A percentile compares a stretch with the other conserved stretches of the same genome.
phyloP scores from a whole-genome alignment of 495 filamentous ascomycete genomes.

The Extremus antarcticus region DNA sequence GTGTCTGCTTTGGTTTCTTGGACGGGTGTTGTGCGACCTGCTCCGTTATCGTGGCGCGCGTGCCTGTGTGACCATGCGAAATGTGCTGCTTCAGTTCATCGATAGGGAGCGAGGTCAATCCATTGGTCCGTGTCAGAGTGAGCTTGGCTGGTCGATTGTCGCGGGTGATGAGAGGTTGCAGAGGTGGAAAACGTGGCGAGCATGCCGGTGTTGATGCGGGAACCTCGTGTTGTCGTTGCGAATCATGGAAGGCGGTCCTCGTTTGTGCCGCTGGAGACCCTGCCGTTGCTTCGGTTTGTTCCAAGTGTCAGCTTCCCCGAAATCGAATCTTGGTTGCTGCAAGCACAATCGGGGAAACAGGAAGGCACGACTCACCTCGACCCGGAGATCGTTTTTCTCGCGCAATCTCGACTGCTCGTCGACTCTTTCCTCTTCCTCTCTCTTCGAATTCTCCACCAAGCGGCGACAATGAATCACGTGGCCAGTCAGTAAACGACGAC shows the following conservation, averaged over 20 bases:
- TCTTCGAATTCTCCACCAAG: neutral
- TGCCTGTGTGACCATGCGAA: constrained; percentile 8
- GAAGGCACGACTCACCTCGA: neutral
- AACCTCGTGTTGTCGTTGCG: neutral
- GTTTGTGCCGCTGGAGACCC: neutral
- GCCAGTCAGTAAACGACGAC: neutral
- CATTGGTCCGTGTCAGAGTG: constrained; percentile 10
- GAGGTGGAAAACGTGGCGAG: constrained; percentile 14
- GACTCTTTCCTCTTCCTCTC: neutral
- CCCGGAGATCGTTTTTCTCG: neutral
- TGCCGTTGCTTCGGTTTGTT: neutral
- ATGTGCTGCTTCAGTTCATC: constrained; percentile 5
- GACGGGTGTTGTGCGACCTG: neutral
- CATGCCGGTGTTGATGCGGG: constrained; percentile 14
- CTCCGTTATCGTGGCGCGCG: constrained; percentile 1
- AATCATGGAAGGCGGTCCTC: neutral
- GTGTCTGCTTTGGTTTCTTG: neutral
- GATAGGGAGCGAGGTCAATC: neutral
- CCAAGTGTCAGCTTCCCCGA: neutral
- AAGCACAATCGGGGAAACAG: neutral
- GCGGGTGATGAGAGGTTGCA: neutral
- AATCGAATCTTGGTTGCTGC: neutral
- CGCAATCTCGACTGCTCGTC: neutral
- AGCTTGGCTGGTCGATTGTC: constrained; percentile 5
- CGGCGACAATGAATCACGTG: constrained; percentile 4